Percentiles rank a stretch among this genome's conserved stretches.
These are phyloP conservation scores for Cyberlindnera samutprakarnensis DNA, from an alignment of 805 yeast species.

Conservation along the genomic window DNA sequence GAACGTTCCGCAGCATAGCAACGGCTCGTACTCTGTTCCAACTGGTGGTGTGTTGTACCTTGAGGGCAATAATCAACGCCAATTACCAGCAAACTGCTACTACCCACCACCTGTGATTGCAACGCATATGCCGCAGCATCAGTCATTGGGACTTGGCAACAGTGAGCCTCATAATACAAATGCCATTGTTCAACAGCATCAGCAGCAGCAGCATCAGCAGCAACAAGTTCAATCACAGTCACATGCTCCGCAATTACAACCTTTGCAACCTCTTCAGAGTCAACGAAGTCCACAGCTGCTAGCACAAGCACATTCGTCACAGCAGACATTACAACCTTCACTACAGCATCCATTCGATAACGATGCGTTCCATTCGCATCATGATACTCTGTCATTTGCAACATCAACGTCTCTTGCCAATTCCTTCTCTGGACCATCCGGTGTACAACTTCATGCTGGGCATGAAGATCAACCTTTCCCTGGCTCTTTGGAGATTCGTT, in stretches of 20 bases:
- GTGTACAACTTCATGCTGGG: background rate
- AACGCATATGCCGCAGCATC: background rate
- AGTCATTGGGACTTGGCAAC: background rate
- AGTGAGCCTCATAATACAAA: background rate
- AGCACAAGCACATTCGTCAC: background rate
- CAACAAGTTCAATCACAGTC: slow-evolving; percentile 3
- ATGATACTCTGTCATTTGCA: slow-evolving; percentile 1
- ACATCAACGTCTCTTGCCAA: too few relatives aligned
- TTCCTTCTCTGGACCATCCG: slow-evolving; percentile 1
- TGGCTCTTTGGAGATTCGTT: slow-evolving; percentile 14
- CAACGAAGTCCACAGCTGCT: too few relatives aligned
- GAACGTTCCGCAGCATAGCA: background rate
- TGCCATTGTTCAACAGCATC: slow-evolving; percentile 1
- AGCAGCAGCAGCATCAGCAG: slow-evolving; percentile 1
- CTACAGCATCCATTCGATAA: slow-evolving; percentile 3
- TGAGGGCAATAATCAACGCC: background rate
- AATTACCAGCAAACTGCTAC: background rate
- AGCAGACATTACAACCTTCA: background rate
- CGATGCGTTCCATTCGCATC: background rate
- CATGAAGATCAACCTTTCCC: slow-evolving; percentile 19
- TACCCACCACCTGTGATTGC: background rate
- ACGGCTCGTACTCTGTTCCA: slow-evolving; percentile 4
- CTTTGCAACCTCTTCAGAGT: too few relatives aligned
- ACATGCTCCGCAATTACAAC: slow-evolving; percentile 1
- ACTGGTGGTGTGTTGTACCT: too few relatives aligned